Evolutionary conservation across 139 green algal genomes (phyloP), one percentile per base, ranked within the genome.

Genomic region (Tetradesmus lagerheimii): DNA sequence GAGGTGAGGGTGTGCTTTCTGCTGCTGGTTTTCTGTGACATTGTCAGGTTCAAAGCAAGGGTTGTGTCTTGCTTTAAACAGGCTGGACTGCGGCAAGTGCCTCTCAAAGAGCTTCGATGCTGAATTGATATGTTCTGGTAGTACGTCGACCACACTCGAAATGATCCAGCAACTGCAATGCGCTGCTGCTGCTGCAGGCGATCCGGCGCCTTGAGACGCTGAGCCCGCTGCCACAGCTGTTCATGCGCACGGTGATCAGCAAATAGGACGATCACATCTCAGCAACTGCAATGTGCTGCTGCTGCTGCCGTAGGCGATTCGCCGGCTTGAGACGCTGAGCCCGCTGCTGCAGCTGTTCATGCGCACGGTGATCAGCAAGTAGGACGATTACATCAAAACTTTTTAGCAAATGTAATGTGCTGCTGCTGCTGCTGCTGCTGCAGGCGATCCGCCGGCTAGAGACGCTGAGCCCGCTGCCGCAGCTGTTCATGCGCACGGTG

Each of bases 221-320:
- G 64, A 87, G 31, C 29, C 93, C 92, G 47, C 92, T 96, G 84
- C 95, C 95, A 0, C 86, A 89, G 20, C 93, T 97, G 88, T 96
- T 96, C 90, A 96, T 97, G 95, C 91, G 95, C 45, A 95, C 92
- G 3, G n/a, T n/a, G n/a, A n/a, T n/a, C n/a, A n/a, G n/a, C n/a
- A n/a, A n/a, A n/a, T n/a, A n/a, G n/a, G n/a, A 90, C 95, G 1
- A 97, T 98, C 71, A 93, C n/a, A n/a, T n/a, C n/a, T n/a, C 66
- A 87, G 78, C 39, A 76, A 1, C 14, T 34, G n/a, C n/a, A n/a
- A n/a, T 45, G 35, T 71, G 66, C 89, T 66, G 87, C 77, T 91
- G 50, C 78, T 64, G 74, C 50, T 75, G 43, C 80, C 31, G 80
- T 67, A 89, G 50, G 82, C 85, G 15, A 91, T 93, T 39, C 80